Evolutionary conservation across 2,329 filamentous ascomycete species (phyloP).

Genomic region (Huntiella savannae): DNA sequence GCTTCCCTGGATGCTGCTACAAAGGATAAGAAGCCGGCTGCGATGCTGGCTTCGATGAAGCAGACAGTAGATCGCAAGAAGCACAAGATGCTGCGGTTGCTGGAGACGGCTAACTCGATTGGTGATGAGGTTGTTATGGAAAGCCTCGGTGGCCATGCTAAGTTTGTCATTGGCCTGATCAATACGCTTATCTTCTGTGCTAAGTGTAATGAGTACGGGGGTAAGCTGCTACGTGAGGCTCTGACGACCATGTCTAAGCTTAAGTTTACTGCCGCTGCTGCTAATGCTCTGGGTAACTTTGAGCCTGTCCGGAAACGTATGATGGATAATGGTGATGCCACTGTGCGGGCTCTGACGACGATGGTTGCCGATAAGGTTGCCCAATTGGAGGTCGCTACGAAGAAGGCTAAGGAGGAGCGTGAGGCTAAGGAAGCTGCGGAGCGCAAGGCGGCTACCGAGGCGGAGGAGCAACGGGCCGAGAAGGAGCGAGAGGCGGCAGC

Average conservation of each 20-base stretch:
- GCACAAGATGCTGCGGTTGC: conserved; percentile 29
- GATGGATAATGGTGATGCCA: conserved; percentile 43
- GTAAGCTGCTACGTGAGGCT: conserved; percentile 34
- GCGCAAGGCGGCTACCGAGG: conserved; percentile 13
- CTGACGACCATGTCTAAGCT: conserved; percentile 43
- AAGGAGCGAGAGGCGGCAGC: neutral
- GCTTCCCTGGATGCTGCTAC: conserved; percentile 25
- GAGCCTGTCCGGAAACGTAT: conserved; percentile 44
- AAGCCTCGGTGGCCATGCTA: conserved; percentile 38
- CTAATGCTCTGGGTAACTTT: conserved; percentile 27
- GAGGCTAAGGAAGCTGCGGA: conserved; percentile 13
- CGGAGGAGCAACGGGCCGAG: neutral
- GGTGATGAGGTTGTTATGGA: conserved; percentile 37
- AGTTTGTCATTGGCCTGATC: conserved; percentile 34
- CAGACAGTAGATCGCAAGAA: conserved; percentile 23
- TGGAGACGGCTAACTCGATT: conserved; percentile 34
- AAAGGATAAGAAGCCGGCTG: conserved; percentile 23
- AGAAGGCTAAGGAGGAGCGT: conserved; percentile 18
- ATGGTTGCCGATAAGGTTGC: conserved; percentile 25
- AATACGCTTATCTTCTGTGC: conserved; percentile 35
- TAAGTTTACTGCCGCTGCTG: conserved; percentile 39
- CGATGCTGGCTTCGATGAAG: conserved; percentile 15
- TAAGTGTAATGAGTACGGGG: conserved; percentile 31
- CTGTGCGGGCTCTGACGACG: conserved; percentile 41
- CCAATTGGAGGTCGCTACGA: conserved; percentile 19